Base-by-base conservation (phyloP, 768 basidiomycete species). In the Wakefieldia striispora region DNA sequence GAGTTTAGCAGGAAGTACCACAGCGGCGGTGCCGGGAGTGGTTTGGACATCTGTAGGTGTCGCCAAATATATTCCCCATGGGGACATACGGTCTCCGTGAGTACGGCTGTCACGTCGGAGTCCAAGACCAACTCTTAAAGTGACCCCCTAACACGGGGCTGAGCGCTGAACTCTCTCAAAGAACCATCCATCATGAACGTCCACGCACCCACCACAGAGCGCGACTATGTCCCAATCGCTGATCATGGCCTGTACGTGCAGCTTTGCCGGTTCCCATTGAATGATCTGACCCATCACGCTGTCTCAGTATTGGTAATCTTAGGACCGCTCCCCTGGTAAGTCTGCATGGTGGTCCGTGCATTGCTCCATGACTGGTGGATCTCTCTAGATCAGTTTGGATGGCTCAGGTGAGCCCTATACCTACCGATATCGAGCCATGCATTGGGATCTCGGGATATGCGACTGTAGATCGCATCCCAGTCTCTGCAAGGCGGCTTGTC, bases 201-300 rank as follows among this genome's bases (percentile, higher is more conserved):
- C 47, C 77, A 76, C 31, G 65, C 78, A 23, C 83, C 83, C 26
- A 60, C 61, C 42, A 62, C 71, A 36, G 72, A 85, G 29, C 75
- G 88, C 45, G 86, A 82, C 43, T 91, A 91, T 64, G 67, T 84
- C 41, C 73, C 86, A 19, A 86, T 92, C 46, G 80, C 86, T 14
- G 89, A 91, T 61, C 90, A 92, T 72, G 89, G 76, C 40, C 65
- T 92, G 86, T 90, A 65, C 65, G 83, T 67, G 23, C 45, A n/a
- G 33, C 26, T 17, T 21, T 40, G 29, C 29, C 27, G 39, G 3
- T 17, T 11, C 20, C 7, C 23, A 43, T 54, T n/a, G 13, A 27
- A 21, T 14, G 10, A 53, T 53, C 57, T 61, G 35, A 60, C 48
- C 38, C 5, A 16, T 41, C 26, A 34, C 14, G 10, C 3, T 38